Evolutionary conservation across 805 yeast species (phyloP).

Genomic region (Torulaspora franciscae): DNA sequence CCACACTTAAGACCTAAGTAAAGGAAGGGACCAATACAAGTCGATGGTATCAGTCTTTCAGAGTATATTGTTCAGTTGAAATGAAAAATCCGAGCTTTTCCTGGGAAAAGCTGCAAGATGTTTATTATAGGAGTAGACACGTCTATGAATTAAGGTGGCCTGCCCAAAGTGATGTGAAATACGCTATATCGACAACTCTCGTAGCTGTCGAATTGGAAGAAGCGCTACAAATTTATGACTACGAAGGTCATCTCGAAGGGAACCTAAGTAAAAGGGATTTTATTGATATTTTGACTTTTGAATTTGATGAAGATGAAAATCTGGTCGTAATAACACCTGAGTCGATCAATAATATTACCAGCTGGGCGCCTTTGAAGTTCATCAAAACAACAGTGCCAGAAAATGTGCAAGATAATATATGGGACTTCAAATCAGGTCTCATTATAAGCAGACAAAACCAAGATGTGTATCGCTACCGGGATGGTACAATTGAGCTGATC

Average conservation of each 20-base stretch:
- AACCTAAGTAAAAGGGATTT: conserved; percentile 12
- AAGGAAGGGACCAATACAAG: neutral
- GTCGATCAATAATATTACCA: conserved; percentile 16
- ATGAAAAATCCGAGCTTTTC: conserved; percentile 41
- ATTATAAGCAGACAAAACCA: conserved; percentile 21
- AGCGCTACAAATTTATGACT: conserved; percentile 38
- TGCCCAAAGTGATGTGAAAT: conserved; percentile 8
- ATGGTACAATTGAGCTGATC: conserved; percentile 13
- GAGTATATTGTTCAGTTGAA: neutral
- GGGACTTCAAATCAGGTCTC: conserved; percentile 29
- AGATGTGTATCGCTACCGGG: conserved; percentile 19
- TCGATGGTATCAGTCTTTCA: neutral
- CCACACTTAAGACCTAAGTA: too few relatives aligned
- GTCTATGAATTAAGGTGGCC: conserved; percentile 24
- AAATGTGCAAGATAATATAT: conserved; percentile 24
- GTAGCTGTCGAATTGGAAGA: conserved; percentile 39
- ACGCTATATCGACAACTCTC: conserved; percentile 41
- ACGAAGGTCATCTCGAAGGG: conserved; percentile 28
- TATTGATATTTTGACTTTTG: conserved; percentile 19
- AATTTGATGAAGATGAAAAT: conserved; percentile 23
- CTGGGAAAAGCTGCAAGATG: conserved; percentile 78
- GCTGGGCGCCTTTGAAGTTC: conserved; percentile 23
- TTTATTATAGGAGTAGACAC: conserved; percentile 55
- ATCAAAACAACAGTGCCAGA: conserved; percentile 11
- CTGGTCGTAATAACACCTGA: conserved; percentile 19